Conservation (phyloP, 768 basidiomycete species). For the Myochromella boudieri region DNA sequence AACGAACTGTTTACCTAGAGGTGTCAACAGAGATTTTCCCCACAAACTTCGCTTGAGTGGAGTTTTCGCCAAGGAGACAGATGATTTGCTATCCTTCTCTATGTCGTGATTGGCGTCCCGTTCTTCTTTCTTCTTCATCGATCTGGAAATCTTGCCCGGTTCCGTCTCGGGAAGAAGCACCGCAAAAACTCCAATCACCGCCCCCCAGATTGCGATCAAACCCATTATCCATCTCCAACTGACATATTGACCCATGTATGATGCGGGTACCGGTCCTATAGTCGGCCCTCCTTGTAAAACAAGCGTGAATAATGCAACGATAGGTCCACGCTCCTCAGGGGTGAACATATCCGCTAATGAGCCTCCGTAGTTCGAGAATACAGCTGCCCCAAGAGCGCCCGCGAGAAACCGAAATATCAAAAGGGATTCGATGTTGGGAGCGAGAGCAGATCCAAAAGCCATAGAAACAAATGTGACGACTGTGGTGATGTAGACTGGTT, state of each 20-base stretch:
- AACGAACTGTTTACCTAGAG: neutral
- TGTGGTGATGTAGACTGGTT: constrained; percentile 9
- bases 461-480: constrained; percentile 1
- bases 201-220: constrained; percentile 3
- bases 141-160: neutral
- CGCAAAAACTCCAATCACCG: neutral
- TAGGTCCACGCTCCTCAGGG: constrained; percentile 14
- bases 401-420: constrained; percentile 4
- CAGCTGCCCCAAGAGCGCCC: constrained; percentile 4
- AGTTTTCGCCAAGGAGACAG: neutral
- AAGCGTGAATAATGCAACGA: constrained; percentile 12
- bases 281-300: constrained; percentile 14
- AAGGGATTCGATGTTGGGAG: constrained; percentile 5
- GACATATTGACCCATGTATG: constrained; percentile 6
- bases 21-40: constrained; percentile 1
- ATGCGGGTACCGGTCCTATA: constrained; percentile 10
- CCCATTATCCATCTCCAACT: constrained; percentile 14
- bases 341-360: constrained; percentile 18
- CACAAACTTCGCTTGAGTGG: neutral
- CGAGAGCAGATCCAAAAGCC: constrained; percentile 3
- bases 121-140: neutral
- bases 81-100: neutral
- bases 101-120: neutral
- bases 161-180: constrained; percentile 3
- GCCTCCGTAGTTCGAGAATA: constrained; percentile 14